Percentiles rank a stretch among this genome's conserved stretches.
phyloP scores from a whole-genome alignment of 257 asterid species.

The Jacaranda mimosifolia region DNA sequence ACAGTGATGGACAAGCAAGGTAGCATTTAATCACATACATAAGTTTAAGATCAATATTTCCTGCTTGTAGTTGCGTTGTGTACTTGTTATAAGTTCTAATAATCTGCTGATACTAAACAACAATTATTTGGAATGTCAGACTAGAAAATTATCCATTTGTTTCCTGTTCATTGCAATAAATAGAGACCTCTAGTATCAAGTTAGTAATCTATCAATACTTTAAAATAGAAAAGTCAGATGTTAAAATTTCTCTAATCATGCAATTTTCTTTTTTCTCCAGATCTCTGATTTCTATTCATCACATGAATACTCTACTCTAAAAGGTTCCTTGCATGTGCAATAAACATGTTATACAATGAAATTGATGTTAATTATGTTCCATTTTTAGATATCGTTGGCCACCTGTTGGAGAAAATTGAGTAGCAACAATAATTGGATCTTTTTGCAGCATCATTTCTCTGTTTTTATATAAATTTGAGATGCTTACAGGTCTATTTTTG shows the following conservation, averaged over 20 bases:
- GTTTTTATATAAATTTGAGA: not conserved
- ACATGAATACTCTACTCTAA: not conserved
- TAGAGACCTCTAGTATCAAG: not conserved
- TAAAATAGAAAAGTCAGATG: not conserved
- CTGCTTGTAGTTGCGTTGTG: not conserved
- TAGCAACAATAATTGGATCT: too few relatives aligned
- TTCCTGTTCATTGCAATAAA: not conserved
- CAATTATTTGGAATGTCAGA: not conserved
- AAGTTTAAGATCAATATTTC: not conserved
- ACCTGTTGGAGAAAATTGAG: too few relatives aligned
- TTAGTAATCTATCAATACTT: not conserved
- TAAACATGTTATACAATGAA: not conserved
- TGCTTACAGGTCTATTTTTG: conserved; percentile 16
- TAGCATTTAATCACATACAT: conserved; percentile 19
- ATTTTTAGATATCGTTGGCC: too few relatives aligned
- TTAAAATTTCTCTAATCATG: not conserved
- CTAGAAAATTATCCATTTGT: not conserved
- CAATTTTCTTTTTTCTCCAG: not conserved
- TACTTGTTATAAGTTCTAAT: conserved; percentile 1
- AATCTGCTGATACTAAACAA: conserved; percentile 2
- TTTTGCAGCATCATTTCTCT: not conserved
- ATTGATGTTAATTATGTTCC: not conserved
- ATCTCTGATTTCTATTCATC: not conserved
- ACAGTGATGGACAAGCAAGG: conserved; percentile 75
- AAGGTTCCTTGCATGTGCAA: not conserved